Evolutionary conservation across 2,329 filamentous ascomycete genomes (phyloP), one percentile per base, ranked within the genome.

Genomic region (Pseudonectria buxi): DNA sequence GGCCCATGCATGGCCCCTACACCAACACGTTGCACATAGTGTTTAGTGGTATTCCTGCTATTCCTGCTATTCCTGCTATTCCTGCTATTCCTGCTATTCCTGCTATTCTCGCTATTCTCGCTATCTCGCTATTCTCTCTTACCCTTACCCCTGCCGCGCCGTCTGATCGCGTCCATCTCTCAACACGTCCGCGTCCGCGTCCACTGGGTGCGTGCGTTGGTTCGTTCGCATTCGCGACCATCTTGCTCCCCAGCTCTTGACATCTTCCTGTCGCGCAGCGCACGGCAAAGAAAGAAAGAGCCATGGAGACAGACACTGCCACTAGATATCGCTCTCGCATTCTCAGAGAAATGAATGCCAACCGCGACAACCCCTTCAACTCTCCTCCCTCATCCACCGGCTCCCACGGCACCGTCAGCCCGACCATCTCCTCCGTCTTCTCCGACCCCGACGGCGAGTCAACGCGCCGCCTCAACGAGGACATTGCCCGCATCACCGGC

Each of bases 341-440:
- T 41, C 60, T 68, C 48, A 64, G 69, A 56, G 69, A 72, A 58
- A 71, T 72, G 67, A 65, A 68, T 32, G 60, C 67, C 44, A 67
- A 70, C 56, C 63, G 66, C 54, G 64, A 72, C 40, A 72, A 76
- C 54, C 72, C 72, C 6, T 76, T 74, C 59, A 73, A 72, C 57
- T 76, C 72, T 14, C 73, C 73, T 5, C 72, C 72, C 14, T 74
- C 72, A 6, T 76, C 72, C 6, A 76, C 72, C 22, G 72, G 72
- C 36, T 72, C 70, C 34, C 72, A 75, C 56, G 72, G 72, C 53
- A 74, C 71, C 41, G 64, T 76, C 44, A 73, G 69, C 50, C 66
- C 69, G 35, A 76, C 71, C 30, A 51, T 67, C 33, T 73, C 72
- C 26, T 69, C 71, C 28, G 59, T 76, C 47, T 71, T 73, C 41